Percentiles rank a stretch among this genome's conserved stretches.
Conservation (phyloP, 345 rosid species). For the Nephelium lappaceum region DNA sequence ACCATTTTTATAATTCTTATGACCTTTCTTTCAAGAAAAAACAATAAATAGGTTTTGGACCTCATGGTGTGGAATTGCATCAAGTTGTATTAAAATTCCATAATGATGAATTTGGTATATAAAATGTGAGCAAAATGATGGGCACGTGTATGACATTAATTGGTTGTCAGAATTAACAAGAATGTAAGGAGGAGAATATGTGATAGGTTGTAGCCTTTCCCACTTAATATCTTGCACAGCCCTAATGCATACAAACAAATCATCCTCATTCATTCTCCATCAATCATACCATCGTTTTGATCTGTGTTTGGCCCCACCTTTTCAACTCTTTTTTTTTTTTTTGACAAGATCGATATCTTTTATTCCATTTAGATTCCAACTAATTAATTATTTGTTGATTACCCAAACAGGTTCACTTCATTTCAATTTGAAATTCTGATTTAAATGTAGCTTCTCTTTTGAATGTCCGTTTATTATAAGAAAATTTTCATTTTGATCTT, state of each 20-base stretch:
- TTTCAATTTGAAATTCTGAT: background rate
- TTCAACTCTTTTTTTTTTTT: background rate
- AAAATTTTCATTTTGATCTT: no score
- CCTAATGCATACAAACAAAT: background rate
- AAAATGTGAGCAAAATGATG: background rate
- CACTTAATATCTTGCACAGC: background rate
- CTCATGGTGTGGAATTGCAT: background rate
- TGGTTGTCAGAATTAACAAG: background rate
- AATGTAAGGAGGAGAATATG: conserved; percentile 7
- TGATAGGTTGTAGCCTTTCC: background rate
- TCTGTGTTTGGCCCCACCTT: background rate
- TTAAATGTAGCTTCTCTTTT: no score
- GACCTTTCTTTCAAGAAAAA: no score
- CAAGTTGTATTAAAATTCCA: background rate
- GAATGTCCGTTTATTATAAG: no score
- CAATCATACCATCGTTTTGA: background rate
- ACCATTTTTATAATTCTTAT: no score
- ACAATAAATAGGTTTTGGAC: no score
- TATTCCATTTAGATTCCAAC: background rate
- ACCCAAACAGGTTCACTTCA: background rate
- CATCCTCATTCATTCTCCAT: background rate
- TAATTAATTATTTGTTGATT: background rate
- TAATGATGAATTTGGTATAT: background rate
- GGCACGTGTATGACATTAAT: background rate
- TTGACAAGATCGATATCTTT: background rate